Evolutionary conservation across 371 early-diverging fungal species (phyloP).

Genomic region (Coemansia linderi): DNA sequence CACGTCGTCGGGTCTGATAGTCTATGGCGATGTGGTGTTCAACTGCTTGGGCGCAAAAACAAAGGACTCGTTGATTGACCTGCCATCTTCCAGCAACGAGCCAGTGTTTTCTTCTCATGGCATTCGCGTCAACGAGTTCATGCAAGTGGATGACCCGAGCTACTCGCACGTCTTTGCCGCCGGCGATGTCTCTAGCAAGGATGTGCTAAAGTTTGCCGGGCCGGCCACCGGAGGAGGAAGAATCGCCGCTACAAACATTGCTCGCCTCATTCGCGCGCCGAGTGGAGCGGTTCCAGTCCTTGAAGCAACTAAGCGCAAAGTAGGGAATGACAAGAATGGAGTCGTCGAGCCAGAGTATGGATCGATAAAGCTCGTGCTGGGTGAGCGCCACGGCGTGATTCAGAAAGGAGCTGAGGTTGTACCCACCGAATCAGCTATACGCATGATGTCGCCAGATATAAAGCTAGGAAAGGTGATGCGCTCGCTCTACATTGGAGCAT

Average conservation of each 20-base stretch:
- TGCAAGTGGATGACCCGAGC: constrained; percentile 63
- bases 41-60: constrained; percentile 44
- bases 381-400: constrained; percentile 26
- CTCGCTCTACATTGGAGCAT: constrained; percentile 13
- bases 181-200: constrained; percentile 62
- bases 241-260: constrained; percentile 21
- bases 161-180: constrained; percentile 66
- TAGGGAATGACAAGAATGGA: background rate
- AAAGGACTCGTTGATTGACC: constrained; percentile 21
- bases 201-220: constrained; percentile 31
- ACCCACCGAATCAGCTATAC: constrained; percentile 23
- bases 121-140: constrained; percentile 61
- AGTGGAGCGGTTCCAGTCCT: background rate
- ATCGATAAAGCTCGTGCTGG: constrained; percentile 29
- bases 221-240: constrained; percentile 21
- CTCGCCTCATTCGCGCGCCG: constrained; percentile 13
- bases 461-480: constrained; percentile 31
- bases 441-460: constrained; percentile 24
- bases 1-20: constrained; percentile 24
- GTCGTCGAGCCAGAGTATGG: constrained; percentile 7
- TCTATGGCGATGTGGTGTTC: constrained; percentile 55
- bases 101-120: constrained; percentile 27
- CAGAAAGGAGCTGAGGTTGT: constrained; percentile 23
- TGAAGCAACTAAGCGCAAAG: constrained; percentile 1
- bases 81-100: constrained; percentile 29